Percentiles rank a stretch among this genome's conserved stretches.
phyloP scores from a whole-genome alignment of 2,329 filamentous ascomycete species.

The Colletotrichum sojae region DNA sequence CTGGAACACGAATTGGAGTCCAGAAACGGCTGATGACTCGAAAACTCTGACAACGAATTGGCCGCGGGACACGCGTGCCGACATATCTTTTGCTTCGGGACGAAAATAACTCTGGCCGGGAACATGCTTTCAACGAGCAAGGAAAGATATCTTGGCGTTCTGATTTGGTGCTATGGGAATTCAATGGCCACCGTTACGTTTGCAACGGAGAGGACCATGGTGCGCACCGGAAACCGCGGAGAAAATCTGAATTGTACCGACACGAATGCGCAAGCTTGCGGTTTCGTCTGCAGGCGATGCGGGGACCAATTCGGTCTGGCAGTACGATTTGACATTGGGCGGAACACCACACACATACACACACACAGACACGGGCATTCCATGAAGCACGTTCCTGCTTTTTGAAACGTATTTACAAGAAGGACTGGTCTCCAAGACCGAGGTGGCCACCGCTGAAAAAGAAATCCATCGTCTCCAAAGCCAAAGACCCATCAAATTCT shows the following conservation, averaged over 20 bases:
- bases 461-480: conserved; percentile 36
- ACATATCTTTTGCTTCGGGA: not conserved
- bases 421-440: conserved; percentile 36
- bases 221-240: not conserved
- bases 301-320: not conserved
- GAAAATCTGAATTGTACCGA: conserved; percentile 3
- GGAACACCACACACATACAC: not conserved
- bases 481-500: conserved; percentile 30
- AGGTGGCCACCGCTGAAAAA: conserved; percentile 39
- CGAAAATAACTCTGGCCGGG: not conserved
- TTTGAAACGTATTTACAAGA: conserved; percentile 31
- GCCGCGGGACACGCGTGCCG: not conserved
- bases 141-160: too few relatives aligned
- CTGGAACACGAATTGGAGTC: not conserved
- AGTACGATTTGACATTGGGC: not conserved
- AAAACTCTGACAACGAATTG: not conserved
- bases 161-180: too few relatives aligned
- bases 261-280: conserved; percentile 1
- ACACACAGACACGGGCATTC: not conserved
- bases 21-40: not conserved
- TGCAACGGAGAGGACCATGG: too few relatives aligned
- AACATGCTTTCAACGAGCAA: not conserved
- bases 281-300: not conserved
- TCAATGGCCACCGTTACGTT: too few relatives aligned
- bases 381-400: conserved; percentile 6